Evolutionary conservation across 2,329 filamentous ascomycete genomes (phyloP).

Genomic region (Pseudogymnoascus sp.): DNA sequence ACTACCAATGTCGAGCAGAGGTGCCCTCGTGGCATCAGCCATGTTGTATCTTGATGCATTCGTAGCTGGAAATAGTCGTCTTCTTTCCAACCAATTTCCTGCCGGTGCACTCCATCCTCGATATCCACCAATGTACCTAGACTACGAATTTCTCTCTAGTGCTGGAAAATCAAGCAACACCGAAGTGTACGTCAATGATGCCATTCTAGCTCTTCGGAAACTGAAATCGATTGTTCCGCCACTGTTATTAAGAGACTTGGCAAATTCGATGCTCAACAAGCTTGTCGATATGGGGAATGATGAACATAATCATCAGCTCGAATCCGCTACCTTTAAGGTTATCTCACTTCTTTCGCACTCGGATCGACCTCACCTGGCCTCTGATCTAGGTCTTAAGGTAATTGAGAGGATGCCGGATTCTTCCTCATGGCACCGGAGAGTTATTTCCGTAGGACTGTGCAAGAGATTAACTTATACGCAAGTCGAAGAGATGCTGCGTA

Average conservation of each 20-base stretch:
- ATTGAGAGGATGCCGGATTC: not conserved
- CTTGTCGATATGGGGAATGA: not conserved
- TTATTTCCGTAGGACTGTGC: not conserved
- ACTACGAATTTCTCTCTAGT: not conserved
- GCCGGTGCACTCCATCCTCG: not conserved
- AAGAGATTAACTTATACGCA: not conserved
- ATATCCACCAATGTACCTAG: not conserved
- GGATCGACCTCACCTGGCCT: not conserved
- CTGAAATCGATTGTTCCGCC: not conserved
- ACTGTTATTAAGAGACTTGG: not conserved
- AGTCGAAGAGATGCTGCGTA: not conserved
- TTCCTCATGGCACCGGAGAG: not conserved
- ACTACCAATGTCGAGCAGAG: not conserved
- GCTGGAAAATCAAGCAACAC: not conserved
- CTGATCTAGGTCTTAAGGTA: not conserved
- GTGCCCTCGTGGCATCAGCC: not conserved
- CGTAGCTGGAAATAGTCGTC: not conserved
- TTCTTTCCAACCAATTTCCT: conserved; percentile 1
- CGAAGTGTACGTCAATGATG: not conserved
- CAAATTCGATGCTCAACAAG: not conserved
- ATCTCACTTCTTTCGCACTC: not conserved
- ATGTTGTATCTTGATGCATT: not conserved
- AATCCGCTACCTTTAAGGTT: not conserved
- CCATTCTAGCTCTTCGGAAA: not conserved
- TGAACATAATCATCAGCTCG: not conserved